Base-by-base conservation (phyloP, 768 basidiomycete genomes). In the Tylopilus felleus region DNA sequence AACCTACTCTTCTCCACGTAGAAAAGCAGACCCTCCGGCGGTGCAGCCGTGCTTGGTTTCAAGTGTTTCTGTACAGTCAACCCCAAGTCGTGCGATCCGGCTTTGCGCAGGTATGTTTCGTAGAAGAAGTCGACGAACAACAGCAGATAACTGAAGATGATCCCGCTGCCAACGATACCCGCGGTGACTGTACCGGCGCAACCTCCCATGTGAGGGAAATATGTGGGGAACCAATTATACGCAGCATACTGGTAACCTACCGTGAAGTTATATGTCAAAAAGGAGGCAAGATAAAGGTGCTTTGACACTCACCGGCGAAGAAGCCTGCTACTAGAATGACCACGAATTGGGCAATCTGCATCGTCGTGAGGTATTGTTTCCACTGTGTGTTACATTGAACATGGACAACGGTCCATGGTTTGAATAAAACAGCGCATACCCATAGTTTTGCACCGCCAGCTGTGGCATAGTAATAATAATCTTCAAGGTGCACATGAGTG, bases 401-500 rank as follows among this genome's bases (percentile, higher is more conserved):
- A 36, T 55, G 22, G 49, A 13, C 25, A 5, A 40, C 5, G 16
- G 10, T 42, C 5, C 19, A 16, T 23, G 14, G 17, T 17, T 12
- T 7, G 6, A 5, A 46, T 19, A 1, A 12, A 33, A 25, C 23
- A 25, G 25, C 5, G 4, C 55, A 28, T 48, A 64, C 62, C 63
- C 63, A 64, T 44, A 58, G 2, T 43, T 52, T 64, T 8, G 56
- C 59, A 17, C 64, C 64, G 1, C 93, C 93, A 51, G 95, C 93
- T 40, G 93, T 92, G 23, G 93, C 93, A 71, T 87, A 97, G 75
- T 98, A 98, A 75, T 98, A 98, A 74, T 97, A 98, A 77, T 98
- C 93, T 94, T 65, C 10, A 16, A 23, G 47, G 22, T 36, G 49
- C 45, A 33, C 19, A 13, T 47, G 33, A 59, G 45, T 14, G 13